Evolutionary conservation across 1,284 basidiomycete species (phyloP), one percentile per base, ranked within the genome.

Genomic region (Microbotryum violaceum): DNA sequence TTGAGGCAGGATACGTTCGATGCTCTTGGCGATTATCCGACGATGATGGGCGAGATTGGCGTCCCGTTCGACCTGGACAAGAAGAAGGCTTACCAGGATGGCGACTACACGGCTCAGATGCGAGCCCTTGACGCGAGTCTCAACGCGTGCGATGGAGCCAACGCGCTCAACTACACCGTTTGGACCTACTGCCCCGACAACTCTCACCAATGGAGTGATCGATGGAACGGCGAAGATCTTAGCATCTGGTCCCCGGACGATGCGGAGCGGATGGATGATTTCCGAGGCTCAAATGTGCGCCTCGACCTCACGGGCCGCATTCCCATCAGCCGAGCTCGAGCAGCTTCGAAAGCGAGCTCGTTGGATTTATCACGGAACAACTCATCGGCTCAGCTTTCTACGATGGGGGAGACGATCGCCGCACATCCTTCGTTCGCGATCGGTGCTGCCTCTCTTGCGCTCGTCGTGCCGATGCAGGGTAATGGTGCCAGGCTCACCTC

Each of bases 171-270:
- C 74, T 97, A 85, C 74, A 91, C 91, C 20, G 75, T 92, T 9
- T 97, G 94, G 94, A 92, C 85, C 29, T 97, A 97, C 73, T 86
- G 86, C 58, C 81, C 90, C 0, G 77, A 80, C 68, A 79, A 81
- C 72, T 82, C 79, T 27, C 91, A 97, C 74, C 76, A 83, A 71
- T 97, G 90, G 90, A 91, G 93, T 21, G 94, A 97, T 74, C 85
- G 85, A 3, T 98, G 93, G 93, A 93, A 97, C 74, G 85, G 90
- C 75, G 94, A 98, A 77, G 94, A 97, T 76, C 76, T 97, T 60
- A 92, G 89, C 58, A 64, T 78, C 14, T 97, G 89, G 90, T 87
- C 86, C 69, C 69, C 74, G 3, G 90, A 94, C 72, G 93, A 94
- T 73, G 69, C 77, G 73, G 70, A 75, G 70, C 75, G 72, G 68